Percentiles rank a stretch among this genome's conserved stretches.
These are phyloP conservation scores for Dimargaris cristalligena DNA, from an alignment of 192 early-diverging fungal species.

Conservation along the genomic window DNA sequence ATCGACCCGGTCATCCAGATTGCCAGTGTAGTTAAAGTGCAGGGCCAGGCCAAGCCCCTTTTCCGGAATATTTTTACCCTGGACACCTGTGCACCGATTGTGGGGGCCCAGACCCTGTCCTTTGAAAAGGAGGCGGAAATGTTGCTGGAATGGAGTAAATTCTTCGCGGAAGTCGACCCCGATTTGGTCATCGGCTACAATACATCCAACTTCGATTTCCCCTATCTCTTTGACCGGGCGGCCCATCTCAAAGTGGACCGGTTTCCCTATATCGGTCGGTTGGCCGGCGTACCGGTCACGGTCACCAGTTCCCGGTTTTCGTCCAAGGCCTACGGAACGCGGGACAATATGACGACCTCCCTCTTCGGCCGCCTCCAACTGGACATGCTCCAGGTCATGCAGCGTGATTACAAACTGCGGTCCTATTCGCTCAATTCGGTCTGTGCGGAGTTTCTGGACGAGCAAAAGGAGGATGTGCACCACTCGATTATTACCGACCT, in stretches of 20 bases:
- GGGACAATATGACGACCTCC: slow-evolving; percentile 78
- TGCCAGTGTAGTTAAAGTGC: slow-evolving; percentile 80
- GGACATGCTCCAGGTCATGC: slow-evolving; percentile 87
- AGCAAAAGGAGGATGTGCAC: slow-evolving; percentile 98
- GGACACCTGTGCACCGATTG: slow-evolving; percentile 79
- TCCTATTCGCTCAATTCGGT: slow-evolving; percentile 94
- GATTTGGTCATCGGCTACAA: slow-evolving; percentile 95
- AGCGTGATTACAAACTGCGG: slow-evolving; percentile 87
- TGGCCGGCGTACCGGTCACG: slow-evolving; percentile 23
- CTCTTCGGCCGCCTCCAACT: slow-evolving; percentile 84
- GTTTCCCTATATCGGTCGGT: slow-evolving; percentile 76
- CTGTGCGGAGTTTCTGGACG: slow-evolving; percentile 83
- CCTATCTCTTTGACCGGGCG: slow-evolving; percentile 85
- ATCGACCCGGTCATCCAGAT: slow-evolving; percentile 95
- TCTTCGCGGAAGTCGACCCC: slow-evolving; percentile 72
- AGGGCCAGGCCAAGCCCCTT: slow-evolving; percentile 78
- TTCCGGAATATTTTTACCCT: slow-evolving; percentile 90
- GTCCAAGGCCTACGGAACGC: slow-evolving; percentile 85
- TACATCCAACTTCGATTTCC: slow-evolving; percentile 92
- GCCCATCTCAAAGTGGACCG: slow-evolving; percentile 46
- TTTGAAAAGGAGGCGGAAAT: slow-evolving; percentile 67
- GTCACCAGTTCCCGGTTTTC: slow-evolving; percentile 40
- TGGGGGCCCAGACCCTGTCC: slow-evolving; percentile 68
- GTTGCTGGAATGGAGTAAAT: slow-evolving; percentile 69
- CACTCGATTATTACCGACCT: slow-evolving; percentile 96